Conservation (phyloP, 768 basidiomycete genomes). For the Boletus eberwhitei region DNA sequence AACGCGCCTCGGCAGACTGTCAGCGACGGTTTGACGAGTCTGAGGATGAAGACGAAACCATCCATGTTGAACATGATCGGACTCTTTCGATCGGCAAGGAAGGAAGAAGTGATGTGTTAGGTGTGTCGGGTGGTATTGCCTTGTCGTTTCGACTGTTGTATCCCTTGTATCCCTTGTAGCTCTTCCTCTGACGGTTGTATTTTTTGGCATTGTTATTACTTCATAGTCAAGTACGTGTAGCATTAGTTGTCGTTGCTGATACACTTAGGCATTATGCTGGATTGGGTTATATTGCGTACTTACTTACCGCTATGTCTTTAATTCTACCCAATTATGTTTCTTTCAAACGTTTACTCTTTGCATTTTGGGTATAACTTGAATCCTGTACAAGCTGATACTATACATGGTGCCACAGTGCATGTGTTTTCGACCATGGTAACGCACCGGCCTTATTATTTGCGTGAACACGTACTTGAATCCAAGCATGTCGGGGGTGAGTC, state of each 20-base stretch:
- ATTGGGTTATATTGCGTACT: background rate
- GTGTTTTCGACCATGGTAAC: too few relatives aligned
- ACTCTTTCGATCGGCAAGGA: conserved; percentile 29
- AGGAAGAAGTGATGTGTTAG: conserved; percentile 14
- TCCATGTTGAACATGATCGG: conserved; percentile 29
- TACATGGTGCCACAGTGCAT: too few relatives aligned
- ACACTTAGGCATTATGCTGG: background rate
- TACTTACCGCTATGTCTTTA: background rate
- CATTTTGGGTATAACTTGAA: too few relatives aligned
- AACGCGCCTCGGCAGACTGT: conserved; percentile 5
- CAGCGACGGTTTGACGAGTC: conserved; percentile 4
- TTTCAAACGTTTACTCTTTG: too few relatives aligned
- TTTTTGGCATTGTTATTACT: background rate
- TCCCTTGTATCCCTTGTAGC: too few relatives aligned
- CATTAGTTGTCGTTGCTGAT: background rate
- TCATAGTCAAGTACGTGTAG: background rate
- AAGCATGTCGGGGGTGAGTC: too few relatives aligned
- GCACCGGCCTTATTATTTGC: too few relatives aligned
- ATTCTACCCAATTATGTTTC: background rate
- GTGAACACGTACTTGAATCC: too few relatives aligned
- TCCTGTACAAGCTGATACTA: too few relatives aligned
- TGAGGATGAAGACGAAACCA: conserved; percentile 22
- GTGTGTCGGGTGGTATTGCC: background rate
- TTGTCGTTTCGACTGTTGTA: too few relatives aligned
- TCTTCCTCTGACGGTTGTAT: background rate